Base-by-base conservation (phyloP, 2,329 filamentous ascomycete genomes). In the Aspergillus uvarum region DNA sequence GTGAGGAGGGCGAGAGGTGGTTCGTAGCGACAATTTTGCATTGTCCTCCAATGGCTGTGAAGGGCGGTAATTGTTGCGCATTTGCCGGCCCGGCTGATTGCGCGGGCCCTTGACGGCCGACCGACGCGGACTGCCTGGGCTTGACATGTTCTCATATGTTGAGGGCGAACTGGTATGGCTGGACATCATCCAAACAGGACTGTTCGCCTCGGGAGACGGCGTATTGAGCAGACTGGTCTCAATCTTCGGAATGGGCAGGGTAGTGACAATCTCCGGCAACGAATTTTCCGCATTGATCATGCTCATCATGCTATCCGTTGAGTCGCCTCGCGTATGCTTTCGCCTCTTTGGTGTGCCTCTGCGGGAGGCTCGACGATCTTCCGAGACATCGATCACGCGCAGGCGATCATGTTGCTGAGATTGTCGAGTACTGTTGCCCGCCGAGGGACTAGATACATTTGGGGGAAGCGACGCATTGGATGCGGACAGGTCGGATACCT, bases 71-170 rank as follows among this genome's bases (percentile, higher is more conserved):
- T 63, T 72, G 38, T 65, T 71, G 19, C 67, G 66, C 22, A 57
- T 48, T 26, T 65, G 47, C n/a, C 56, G 65, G 4, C 42, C 57
- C 0, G 73, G 74, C 57, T 73, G 74, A 29, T 24, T 71, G 31
- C 74, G 73, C 14, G 73, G 73, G 1, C 74, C 73, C 51, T 72
- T 75, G 10, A 75, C 69, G 1, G 61, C 64, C 10, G 73, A 68
- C 1, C 72, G 69, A 16, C 73, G 72, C 31, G 72, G 73, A 47
- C 73, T 74, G 11, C 69, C 68, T 19, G 62, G 64, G 21, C 52
- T 56, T 5, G 67, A 59, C 2, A 63, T 59, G 51, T 72, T 72
- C 47, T 73, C 70, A 14, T 65, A 59, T 12, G 62, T 51, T 3
- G 65, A 63, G 6, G 70, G 67, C 1, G 71, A 73, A 16, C 59